Base-by-base conservation (phyloP, 768 basidiomycete genomes). In the Xerocomellus chrysenteron region DNA sequence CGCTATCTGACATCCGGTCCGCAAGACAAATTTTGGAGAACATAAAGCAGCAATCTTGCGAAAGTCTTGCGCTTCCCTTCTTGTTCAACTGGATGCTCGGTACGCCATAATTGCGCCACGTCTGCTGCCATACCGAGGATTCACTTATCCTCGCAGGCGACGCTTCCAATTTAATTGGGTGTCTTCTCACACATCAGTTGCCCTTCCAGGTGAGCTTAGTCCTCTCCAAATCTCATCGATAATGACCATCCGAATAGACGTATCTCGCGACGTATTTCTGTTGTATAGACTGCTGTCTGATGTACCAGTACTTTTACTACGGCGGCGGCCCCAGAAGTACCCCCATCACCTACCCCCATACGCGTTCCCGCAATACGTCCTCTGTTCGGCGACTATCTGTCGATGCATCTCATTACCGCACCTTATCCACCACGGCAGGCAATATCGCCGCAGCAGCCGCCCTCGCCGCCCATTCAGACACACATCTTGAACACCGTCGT, bases 191-290 rank as follows among this genome's bases (percentile, higher is more conserved):
- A 3, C 82, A 88, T 64, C 97, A 98, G 68, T 80, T 97, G 16
- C 93, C 94, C 21, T 98, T 99, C 72, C 96, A 98, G 75, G 94
- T 92, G 71, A 64, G 82, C 66, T 8, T 17, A 0, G 13, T n/a
- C 45, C 50, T 30, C 36, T 45, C 37, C 55, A 46, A 36, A 16
- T 21, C 19, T 48, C 52, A 19, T 50, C 24, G 63, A 61, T 35
- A 42, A 44, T 57, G 47, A 51, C 14, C 35, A 47, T 42, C 52
- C 47, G 21, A 6, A 47, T 54, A 97, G 92, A 96, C 85, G 41
- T 92, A 85, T 69, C 90, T 99, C 44, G 96, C 97, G 3, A 79
- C 80, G 0, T 99, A 99, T 71, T 99, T 98, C 68, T 88, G 90
- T 65, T 74, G 81, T 52, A 82, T 98, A 49, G 97, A 99, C 71